Evolutionary conservation across 129 eudicot species (phyloP), one percentile per base, ranked within the genome.

Genomic region (Sambucus nigra): DNA sequence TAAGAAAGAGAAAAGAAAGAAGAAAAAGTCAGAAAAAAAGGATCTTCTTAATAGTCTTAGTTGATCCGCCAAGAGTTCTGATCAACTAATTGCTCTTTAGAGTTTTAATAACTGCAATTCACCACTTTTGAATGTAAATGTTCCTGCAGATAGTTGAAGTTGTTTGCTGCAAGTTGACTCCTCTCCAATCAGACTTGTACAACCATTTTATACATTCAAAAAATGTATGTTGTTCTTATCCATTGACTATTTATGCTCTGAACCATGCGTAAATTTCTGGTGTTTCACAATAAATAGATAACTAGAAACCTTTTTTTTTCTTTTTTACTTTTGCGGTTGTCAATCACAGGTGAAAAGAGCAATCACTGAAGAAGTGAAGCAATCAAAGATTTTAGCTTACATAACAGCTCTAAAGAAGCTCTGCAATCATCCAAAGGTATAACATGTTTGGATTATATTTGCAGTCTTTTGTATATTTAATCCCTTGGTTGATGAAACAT

Each of bases 391-490:
- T 32, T 60, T 92, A 71, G 96, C 95, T 27, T 92, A 87, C 47
- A 86, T 92, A 74, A 92, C 99, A 47, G 99, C 91, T 47, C 79
- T 86, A 35, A 92, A 92, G 80, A 92, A 92, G 77, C 96, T 92
- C 60, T 86, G 99, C 80, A 92, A 92, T 57, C 99, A 92, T 58
- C 99, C 99, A 27, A 92, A 92, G 99, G 99, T 92, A 77, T 41
- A 45, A 64, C 23, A 16, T 55, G 5, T 31, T 9, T 31, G 9
- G 9, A 31, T 7, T 7, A 8, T 3, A 35, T 35, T 35, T 35
- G 42, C 42, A 35, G 42, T 2, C 42, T 15, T 35, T 31, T 31
- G 38, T 31, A 31, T 31, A 31, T 31, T 31, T 31, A 31, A 31
- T 31, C 38, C 9, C 9, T 5, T 31, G 38, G 38, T n/a, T n/a